Percentiles rank a stretch among this genome's conserved stretches.
These are phyloP conservation scores for Agrocybe pediades DNA, from an alignment of 768 basidiomycete genomes.

Conservation along the genomic window DNA sequence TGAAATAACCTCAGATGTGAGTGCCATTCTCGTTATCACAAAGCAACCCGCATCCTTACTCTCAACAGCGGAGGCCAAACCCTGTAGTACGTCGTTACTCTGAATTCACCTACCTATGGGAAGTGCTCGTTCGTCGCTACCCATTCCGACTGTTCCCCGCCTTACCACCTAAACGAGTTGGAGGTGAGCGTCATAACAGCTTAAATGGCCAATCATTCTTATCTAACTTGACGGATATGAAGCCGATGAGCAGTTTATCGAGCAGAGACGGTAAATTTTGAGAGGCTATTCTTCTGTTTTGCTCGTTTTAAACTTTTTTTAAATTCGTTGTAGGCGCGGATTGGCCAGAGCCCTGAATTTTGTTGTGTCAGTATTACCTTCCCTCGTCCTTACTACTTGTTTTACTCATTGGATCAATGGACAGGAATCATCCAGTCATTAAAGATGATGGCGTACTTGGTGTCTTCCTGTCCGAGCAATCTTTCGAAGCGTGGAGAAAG, in stretches of 20 bases:
- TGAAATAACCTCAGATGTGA: slow-evolving; percentile 74
- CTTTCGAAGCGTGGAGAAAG: slow-evolving; percentile 89
- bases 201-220: slow-evolving; percentile 10
- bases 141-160: slow-evolving; percentile 89
- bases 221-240: slow-evolving; percentile 6
- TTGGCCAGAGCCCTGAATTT: slow-evolving; percentile 79
- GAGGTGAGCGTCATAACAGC: slow-evolving; percentile 55
- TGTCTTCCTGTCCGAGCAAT: slow-evolving; percentile 80
- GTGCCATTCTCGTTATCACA: slow-evolving; percentile 20
- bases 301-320: background rate
- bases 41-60: slow-evolving; percentile 8
- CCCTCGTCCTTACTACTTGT: background rate
- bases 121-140: slow-evolving; percentile 82
- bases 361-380: slow-evolving; percentile 56
- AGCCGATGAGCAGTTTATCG: slow-evolving; percentile 91
- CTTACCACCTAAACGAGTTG: slow-evolving; percentile 91
- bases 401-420: slow-evolving; percentile 2
- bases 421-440: slow-evolving; percentile 86
- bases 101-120: slow-evolving; percentile 91
- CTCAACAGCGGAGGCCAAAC: slow-evolving; percentile 49
- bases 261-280: slow-evolving; percentile 86
- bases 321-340: slow-evolving; percentile 58
- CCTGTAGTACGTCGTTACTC: slow-evolving; percentile 87
- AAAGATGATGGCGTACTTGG: slow-evolving; percentile 84
- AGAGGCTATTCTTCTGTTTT: background rate